Percentiles rank a stretch among this genome's conserved stretches.
Evolutionary conservation across 805 yeast species (phyloP).

Genomic region (Sugiyamaella lignohabitans): DNA sequence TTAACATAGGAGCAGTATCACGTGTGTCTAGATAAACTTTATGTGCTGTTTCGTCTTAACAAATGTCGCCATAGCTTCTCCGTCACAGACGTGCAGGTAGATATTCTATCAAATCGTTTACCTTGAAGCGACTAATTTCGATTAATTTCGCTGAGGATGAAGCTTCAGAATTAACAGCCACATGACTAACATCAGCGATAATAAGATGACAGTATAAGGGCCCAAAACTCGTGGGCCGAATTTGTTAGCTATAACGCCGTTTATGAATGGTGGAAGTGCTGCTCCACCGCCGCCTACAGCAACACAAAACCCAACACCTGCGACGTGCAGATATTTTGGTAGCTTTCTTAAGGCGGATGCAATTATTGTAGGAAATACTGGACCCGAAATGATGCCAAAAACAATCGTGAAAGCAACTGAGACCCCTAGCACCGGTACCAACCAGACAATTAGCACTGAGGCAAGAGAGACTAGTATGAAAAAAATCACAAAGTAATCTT

Average conservation of each 20-base stretch:
- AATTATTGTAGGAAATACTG: conserved; percentile 66
- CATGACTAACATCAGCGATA: conserved; percentile 18
- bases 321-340: conserved; percentile 52
- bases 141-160: too few relatives aligned
- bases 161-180: conserved; percentile 15
- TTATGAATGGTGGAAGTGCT: conserved; percentile 60
- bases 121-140: too few relatives aligned
- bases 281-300: conserved; percentile 81
- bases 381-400: conserved; percentile 59
- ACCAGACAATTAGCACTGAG: conserved; percentile 44
- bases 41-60: too few relatives aligned
- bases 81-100: too few relatives aligned
- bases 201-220: conserved; percentile 22
- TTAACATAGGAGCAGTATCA: too few relatives aligned
- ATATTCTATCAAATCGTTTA: too few relatives aligned
- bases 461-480: conserved; percentile 34
- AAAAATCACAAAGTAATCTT: conserved; percentile 18
- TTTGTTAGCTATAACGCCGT: conserved; percentile 43
- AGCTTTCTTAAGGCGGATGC: conserved; percentile 54
- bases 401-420: conserved; percentile 43
- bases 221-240: conserved; percentile 24
- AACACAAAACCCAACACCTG: conserved; percentile 67
- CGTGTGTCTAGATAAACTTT: too few relatives aligned
- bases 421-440: conserved; percentile 38
- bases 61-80: too few relatives aligned